A percentile compares a stretch with the other conserved stretches of the same genome.
phyloP scores from a whole-genome alignment of 208 protist species.

The Acanthamoeba polyphaga region DNA sequence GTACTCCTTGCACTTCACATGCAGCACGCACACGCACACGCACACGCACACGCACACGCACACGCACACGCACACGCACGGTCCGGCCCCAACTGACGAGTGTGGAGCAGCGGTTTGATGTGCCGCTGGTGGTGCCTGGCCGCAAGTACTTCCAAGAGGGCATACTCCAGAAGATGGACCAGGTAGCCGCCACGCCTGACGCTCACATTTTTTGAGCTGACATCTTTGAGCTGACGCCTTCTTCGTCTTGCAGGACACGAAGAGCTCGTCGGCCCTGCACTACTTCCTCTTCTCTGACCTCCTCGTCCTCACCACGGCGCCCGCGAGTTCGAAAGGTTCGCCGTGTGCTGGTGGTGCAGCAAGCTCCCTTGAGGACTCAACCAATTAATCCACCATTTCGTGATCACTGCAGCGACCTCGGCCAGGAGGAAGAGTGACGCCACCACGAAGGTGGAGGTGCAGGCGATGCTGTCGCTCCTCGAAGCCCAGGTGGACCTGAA shows the following conservation, averaged over 20 bases:
- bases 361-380: background rate
- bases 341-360: background rate
- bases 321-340: background rate
- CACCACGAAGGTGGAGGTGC: background rate
- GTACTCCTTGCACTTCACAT: too few species aligned
- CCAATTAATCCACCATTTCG: background rate
- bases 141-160: background rate
- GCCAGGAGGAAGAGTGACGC: background rate
- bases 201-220: background rate
- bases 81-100: too few species aligned
- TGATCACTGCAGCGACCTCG: background rate
- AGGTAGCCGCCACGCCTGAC: background rate
- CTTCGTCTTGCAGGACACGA: too few species aligned
- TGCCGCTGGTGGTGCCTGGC: background rate
- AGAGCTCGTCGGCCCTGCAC: background rate
- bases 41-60: too few species aligned
- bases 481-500: background rate
- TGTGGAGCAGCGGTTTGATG: background rate
- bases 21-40: too few species aligned
- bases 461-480: conserved; percentile 2
- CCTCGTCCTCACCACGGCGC: background rate
- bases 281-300: conserved; percentile 37
- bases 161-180: background rate
- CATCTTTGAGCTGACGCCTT: too few species aligned
- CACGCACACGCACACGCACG: too few species aligned